Evolutionary conservation across 768 basidiomycete genomes (phyloP).

Genomic region (Pulveroboletus sp.): DNA sequence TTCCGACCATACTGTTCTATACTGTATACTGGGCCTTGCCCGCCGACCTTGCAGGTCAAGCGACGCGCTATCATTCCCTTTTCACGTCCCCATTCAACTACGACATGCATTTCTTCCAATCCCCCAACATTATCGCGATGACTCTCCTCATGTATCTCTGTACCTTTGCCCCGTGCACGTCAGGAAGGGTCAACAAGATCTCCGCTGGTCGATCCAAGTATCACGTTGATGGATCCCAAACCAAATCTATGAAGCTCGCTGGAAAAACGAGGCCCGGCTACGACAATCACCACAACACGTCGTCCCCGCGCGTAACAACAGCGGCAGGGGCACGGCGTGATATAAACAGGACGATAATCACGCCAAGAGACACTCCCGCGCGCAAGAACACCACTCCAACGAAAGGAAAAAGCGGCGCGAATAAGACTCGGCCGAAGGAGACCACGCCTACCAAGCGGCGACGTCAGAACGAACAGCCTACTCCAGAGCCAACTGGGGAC

Average conservation of each 20-base stretch:
- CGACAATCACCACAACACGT: neutral
- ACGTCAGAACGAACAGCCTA: conserved; percentile 31
- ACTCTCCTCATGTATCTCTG: conserved; percentile 14
- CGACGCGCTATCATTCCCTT: neutral
- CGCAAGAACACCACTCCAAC: neutral
- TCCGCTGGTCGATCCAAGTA: conserved; percentile 7
- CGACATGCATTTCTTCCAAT: conserved; percentile 9
- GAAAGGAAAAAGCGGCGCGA: neutral
- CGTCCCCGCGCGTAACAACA: neutral
- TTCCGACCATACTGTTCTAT: neutral
- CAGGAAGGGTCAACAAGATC: neutral
- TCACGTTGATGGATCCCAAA: neutral
- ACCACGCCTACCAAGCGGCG: conserved; percentile 10
- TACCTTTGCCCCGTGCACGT: conserved; percentile 1
- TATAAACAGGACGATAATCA: neutral
- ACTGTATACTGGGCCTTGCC: neutral
- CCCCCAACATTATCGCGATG: conserved; percentile 10
- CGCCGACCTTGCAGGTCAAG: conserved; percentile 19
- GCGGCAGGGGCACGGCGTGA: neutral
- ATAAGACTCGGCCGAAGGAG: neutral
- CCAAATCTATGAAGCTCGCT: neutral
- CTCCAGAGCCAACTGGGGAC: conserved; percentile 38
- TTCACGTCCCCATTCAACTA: neutral
- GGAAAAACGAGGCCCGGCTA: neutral
- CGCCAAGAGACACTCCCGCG: neutral